phyloP scores from a whole-genome alignment of 768 basidiomycete genomes.

The Neoboletus magnificus region DNA sequence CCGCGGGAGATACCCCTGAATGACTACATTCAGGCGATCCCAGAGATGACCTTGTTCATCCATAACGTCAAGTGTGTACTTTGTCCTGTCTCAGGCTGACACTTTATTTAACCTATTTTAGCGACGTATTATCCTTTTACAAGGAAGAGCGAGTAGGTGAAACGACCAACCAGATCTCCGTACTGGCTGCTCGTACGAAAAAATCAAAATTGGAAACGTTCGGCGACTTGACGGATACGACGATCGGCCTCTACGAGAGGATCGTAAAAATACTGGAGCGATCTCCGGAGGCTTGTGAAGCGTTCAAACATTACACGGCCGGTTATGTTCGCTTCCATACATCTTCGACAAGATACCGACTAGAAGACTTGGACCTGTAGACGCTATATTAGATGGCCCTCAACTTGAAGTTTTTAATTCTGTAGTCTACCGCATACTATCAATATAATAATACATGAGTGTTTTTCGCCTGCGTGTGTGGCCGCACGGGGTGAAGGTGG shows the following conservation, averaged over 20 bases:
- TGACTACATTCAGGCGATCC: conserved; percentile 38
- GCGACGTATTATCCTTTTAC: conserved; percentile 41
- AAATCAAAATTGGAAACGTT: conserved; percentile 29
- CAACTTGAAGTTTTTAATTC: not conserved
- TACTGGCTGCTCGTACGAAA: conserved; percentile 23
- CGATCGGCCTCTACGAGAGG: conserved; percentile 21
- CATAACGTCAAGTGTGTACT: conserved; percentile 37
- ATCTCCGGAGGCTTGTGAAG: conserved; percentile 17
- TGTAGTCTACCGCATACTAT: not conserved
- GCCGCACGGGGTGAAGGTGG: not conserved
- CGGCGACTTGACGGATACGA: conserved; percentile 22
- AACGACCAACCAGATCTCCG: conserved; percentile 34
- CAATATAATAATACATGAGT: no score
- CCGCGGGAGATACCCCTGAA: conserved; percentile 29
- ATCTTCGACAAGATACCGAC: conserved; percentile 21
- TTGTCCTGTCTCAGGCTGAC: not conserved
- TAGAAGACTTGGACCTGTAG: conserved; percentile 21
- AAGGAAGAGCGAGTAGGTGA: conserved; percentile 40
- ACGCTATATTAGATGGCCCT: not conserved
- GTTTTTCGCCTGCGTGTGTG: not conserved
- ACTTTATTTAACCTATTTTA: conserved; percentile 6
- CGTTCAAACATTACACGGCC: conserved; percentile 13
- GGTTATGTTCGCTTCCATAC: conserved; percentile 32
- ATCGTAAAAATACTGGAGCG: conserved; percentile 24
- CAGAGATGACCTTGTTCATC: conserved; percentile 34